Conservation (phyloP, 208 protist species). For the Trypanosoma avium region DNA sequence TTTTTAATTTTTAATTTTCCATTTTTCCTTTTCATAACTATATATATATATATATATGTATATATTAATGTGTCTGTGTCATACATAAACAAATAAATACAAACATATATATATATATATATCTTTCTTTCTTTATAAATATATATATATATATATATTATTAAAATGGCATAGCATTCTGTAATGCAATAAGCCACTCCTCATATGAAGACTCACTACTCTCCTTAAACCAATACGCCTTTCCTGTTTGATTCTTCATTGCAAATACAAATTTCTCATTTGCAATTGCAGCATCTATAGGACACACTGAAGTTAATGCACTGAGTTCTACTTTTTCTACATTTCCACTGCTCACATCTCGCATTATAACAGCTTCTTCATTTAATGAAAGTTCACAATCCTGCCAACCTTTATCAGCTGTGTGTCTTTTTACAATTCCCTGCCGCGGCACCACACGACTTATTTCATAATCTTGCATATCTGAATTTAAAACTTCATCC, state of each 20-base stretch:
- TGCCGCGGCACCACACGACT: constrained; percentile 35
- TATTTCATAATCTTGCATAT: constrained; percentile 34
- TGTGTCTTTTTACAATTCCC: constrained; percentile 68
- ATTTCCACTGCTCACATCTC: constrained; percentile 33
- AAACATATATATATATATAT: too few relatives aligned
- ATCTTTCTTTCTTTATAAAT: too few relatives aligned
- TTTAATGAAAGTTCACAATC: constrained; percentile 70
- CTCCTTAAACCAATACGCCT: constrained; percentile 83
- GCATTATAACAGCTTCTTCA: constrained; percentile 43
- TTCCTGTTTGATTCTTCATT: constrained; percentile 81
- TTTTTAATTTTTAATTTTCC: too few relatives aligned
- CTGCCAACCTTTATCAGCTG: constrained; percentile 73
- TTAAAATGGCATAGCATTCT: constrained; percentile 52
- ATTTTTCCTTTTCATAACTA: too few relatives aligned
- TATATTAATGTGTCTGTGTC: too few relatives aligned
- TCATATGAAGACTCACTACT: constrained; percentile 40
- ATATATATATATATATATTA: neutral
- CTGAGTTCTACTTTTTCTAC: constrained; percentile 52
- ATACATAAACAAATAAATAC: too few relatives aligned
- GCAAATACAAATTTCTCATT: constrained; percentile 80
- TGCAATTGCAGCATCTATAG: constrained; percentile 72
- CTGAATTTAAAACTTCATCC: constrained; percentile 46
- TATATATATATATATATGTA: too few relatives aligned
- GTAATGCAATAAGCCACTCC: constrained; percentile 62
- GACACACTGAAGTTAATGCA: constrained; percentile 81